These are phyloP conservation scores for Trichoderma brevicompactum DNA, from an alignment of 2,329 filamentous ascomycete genomes.

Conservation along the genomic window DNA sequence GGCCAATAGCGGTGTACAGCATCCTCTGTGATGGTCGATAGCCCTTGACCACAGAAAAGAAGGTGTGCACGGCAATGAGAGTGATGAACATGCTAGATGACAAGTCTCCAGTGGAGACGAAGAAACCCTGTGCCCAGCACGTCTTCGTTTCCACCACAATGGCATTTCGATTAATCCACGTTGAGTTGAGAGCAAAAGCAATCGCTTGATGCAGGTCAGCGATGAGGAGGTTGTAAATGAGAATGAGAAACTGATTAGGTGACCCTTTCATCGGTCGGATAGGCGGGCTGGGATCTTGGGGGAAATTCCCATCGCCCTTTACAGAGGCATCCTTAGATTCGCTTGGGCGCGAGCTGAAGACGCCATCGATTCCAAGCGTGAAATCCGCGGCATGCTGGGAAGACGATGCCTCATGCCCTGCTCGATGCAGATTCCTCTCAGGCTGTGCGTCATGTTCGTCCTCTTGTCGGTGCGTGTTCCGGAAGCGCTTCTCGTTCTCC, in stretches of 20 bases:
- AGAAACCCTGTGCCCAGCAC: conserved; percentile 70
- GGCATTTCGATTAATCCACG: conserved; percentile 59
- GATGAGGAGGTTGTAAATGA: conserved; percentile 71
- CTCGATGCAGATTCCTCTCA: conserved; percentile 20
- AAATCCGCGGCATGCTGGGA: conserved; percentile 41
- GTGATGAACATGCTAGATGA: conserved; percentile 70
- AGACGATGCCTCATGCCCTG: conserved; percentile 14
- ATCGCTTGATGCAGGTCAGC: conserved; percentile 70
- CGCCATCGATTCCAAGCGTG: conserved; percentile 44
- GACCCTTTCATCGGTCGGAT: conserved; percentile 40
- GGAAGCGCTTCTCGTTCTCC: conserved; percentile 3
- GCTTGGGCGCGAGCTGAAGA: conserved; percentile 36
- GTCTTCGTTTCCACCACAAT: conserved; percentile 58
- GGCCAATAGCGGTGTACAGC: conserved; percentile 55
- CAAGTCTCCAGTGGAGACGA: conserved; percentile 68
- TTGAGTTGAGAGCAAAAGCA: conserved; percentile 65
- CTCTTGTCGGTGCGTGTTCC: not conserved
- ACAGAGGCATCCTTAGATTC: conserved; percentile 5
- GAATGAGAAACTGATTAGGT: conserved; percentile 69
- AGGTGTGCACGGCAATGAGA: conserved; percentile 68
- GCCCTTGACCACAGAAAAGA: conserved; percentile 62
- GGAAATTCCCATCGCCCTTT: not conserved
- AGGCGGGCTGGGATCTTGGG: not conserved
- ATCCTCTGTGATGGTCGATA: conserved; percentile 54
- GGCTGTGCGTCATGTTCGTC: conserved; percentile 25